These are phyloP conservation scores for Claviceps purpurea DNA, from an alignment of 2,329 filamentous ascomycete species.

Conservation along the genomic window DNA sequence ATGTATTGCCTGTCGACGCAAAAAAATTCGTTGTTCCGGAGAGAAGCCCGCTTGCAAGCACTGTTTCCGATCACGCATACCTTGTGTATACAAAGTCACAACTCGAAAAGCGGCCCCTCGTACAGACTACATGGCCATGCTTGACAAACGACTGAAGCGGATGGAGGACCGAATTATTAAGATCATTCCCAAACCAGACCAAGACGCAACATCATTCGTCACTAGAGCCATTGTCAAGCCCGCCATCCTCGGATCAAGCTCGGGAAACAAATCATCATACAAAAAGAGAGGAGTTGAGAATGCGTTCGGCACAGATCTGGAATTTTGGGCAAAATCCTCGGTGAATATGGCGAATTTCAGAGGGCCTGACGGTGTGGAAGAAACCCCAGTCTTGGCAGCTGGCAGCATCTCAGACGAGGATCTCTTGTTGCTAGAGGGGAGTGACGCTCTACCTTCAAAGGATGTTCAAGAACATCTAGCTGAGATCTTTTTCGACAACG, in stretches of 20 bases:
- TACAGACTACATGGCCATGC: conserved; percentile 98
- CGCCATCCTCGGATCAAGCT: conserved; percentile 43
- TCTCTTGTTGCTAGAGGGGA: conserved; percentile 67
- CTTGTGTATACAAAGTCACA: conserved; percentile 95
- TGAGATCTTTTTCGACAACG: conserved; percentile 88
- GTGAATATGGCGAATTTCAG: conserved; percentile 38
- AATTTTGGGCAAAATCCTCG: conserved; percentile 60
- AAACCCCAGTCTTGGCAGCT: conserved; percentile 35
- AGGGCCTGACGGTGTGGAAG: conserved; percentile 25
- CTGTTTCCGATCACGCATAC: conserved; percentile 80
- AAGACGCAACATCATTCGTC: conserved; percentile 51
- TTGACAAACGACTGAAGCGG: conserved; percentile 86
- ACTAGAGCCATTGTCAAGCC: conserved; percentile 78
- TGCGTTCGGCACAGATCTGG: conserved; percentile 71
- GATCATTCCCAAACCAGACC: conserved; percentile 76
- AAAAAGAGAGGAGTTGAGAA: conserved; percentile 81
- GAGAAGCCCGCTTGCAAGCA: conserved; percentile 98
- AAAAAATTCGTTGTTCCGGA: conserved; percentile 95
- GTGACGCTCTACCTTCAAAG: conserved; percentile 66
- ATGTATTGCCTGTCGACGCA: conserved; percentile 88
- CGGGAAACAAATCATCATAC: conserved; percentile 29
- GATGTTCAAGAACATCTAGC: conserved; percentile 89
- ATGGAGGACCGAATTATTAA: conserved; percentile 99
- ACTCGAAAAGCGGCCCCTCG: conserved; percentile 85
- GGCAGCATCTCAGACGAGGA: conserved; percentile 59